phyloP scores from a whole-genome alignment of 306 rosid species.

The Acacia confusa region DNA sequence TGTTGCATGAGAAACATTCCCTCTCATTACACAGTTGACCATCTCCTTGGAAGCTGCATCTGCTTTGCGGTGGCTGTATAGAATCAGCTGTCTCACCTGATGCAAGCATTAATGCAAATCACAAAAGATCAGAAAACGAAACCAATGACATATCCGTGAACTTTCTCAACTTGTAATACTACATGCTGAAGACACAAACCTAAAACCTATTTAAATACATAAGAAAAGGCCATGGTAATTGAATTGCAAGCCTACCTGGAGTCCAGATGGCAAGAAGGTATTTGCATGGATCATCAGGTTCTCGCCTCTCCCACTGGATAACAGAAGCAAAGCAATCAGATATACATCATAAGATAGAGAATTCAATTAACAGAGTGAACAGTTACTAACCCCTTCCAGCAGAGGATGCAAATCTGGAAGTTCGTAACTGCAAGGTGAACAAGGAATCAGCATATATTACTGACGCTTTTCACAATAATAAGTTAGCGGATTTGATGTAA shows the following conservation, averaged over 20 bases:
- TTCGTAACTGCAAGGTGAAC: slow-evolving; percentile 81
- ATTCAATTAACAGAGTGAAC: slow-evolving; percentile 14
- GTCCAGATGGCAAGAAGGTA: slow-evolving; percentile 99
- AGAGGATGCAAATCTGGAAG: slow-evolving; percentile 97
- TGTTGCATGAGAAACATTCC: slow-evolving; percentile 83
- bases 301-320: slow-evolving; percentile 77
- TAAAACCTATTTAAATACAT: slow-evolving; percentile 22
- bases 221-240: slow-evolving; percentile 20
- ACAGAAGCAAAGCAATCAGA: slow-evolving; percentile 29
- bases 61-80: slow-evolving; percentile 73
- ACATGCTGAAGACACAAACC: slow-evolving; percentile 16
- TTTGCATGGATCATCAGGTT: slow-evolving; percentile 89
- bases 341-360: slow-evolving; percentile 9
- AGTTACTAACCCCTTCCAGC: slow-evolving; percentile 71
- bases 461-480: slow-evolving; percentile 21
- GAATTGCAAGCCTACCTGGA: slow-evolving; percentile 64
- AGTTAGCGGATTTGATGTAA: background rate
- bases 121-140: slow-evolving; percentile 27
- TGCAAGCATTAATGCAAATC: slow-evolving; percentile 32
- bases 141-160: slow-evolving; percentile 18
- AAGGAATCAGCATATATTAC: slow-evolving; percentile 30
- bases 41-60: slow-evolving; percentile 61
- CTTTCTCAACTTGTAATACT: slow-evolving; percentile 16
- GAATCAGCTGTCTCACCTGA: slow-evolving; percentile 95
- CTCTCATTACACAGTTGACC: slow-evolving; percentile 68